phyloP scores from a whole-genome alignment of 805 yeast species.

The Kazachstania bromeliacearum region DNA sequence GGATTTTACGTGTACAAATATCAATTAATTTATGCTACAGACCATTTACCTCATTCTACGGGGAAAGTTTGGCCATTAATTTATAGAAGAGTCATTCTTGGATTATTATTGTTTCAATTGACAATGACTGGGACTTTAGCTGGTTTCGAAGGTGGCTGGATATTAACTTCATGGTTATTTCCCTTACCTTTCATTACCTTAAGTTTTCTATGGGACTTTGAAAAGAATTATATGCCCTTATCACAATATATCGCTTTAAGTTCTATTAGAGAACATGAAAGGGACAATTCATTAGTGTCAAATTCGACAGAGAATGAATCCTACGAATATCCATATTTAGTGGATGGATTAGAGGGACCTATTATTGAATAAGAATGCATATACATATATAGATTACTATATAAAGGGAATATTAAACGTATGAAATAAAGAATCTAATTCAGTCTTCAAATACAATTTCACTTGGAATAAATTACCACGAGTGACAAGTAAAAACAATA shows the following conservation, averaged over 20 bases:
- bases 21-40: conserved; percentile 80
- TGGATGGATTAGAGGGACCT: conserved; percentile 72
- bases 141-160: conserved; percentile 65
- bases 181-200: conserved; percentile 71
- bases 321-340: conserved; percentile 69
- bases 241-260: conserved; percentile 80
- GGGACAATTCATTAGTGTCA: conserved; percentile 18
- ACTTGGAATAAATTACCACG: conserved; percentile 2
- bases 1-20: conserved; percentile 89
- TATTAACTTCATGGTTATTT: conserved; percentile 56
- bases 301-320: conserved; percentile 32
- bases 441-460: conserved; percentile 1
- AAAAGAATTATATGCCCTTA: conserved; percentile 70
- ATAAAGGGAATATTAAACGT: conserved; percentile 1
- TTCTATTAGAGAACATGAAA: conserved; percentile 50
- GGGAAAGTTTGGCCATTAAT: conserved; percentile 95
- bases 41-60: conserved; percentile 93
- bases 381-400: neutral
- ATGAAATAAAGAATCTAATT: conserved; percentile 1
- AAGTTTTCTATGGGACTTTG: conserved; percentile 67
- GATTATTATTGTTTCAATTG: conserved; percentile 73
- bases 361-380: conserved; percentile 40
- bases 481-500: conserved; percentile 16
- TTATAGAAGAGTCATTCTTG: conserved; percentile 71
- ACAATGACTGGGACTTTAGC: conserved; percentile 90